Conservation (phyloP, 2,329 filamentous ascomycete species). For the Bipolaris victoriae region DNA sequence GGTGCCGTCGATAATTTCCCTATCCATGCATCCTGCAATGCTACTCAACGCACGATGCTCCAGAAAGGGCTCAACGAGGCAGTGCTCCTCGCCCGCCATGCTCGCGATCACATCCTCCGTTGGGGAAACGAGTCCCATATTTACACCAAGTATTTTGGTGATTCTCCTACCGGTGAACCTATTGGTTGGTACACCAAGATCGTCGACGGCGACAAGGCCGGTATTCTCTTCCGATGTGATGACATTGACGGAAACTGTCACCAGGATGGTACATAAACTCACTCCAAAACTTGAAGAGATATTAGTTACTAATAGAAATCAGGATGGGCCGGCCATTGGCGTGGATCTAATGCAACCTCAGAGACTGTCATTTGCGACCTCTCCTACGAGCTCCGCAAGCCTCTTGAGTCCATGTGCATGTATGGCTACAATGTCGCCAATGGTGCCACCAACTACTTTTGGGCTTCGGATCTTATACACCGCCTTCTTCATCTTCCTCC, state of each 20-base stretch:
- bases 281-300: too few species aligned
- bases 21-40: constrained; percentile 71
- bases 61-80: constrained; percentile 64
- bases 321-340: constrained; percentile 73
- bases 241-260: constrained; percentile 69
- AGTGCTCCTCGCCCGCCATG: constrained; percentile 63
- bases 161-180: constrained; percentile 61
- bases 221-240: constrained; percentile 70
- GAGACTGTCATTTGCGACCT: constrained; percentile 74
- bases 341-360: constrained; percentile 66
- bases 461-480: constrained; percentile 70
- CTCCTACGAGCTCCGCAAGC: constrained; percentile 64
- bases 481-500: constrained; percentile 68
- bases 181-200: constrained; percentile 69
- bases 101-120: constrained; percentile 66
- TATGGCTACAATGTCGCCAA: constrained; percentile 67
- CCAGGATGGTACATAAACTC: constrained; percentile 32
- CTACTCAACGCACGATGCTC: constrained; percentile 64
- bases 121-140: constrained; percentile 64
- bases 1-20: constrained; percentile 52
- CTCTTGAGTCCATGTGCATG: constrained; percentile 65
- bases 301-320: constrained; percentile 1
- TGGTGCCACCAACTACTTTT: constrained; percentile 65
- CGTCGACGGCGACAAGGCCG: constrained; percentile 62
- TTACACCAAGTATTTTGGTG: constrained; percentile 71